A percentile compares a stretch with the other conserved stretches of the same genome.
Evolutionary conservation across 78 protist species (phyloP).

Genomic region (Paratrimastix pyriformis): DNA sequence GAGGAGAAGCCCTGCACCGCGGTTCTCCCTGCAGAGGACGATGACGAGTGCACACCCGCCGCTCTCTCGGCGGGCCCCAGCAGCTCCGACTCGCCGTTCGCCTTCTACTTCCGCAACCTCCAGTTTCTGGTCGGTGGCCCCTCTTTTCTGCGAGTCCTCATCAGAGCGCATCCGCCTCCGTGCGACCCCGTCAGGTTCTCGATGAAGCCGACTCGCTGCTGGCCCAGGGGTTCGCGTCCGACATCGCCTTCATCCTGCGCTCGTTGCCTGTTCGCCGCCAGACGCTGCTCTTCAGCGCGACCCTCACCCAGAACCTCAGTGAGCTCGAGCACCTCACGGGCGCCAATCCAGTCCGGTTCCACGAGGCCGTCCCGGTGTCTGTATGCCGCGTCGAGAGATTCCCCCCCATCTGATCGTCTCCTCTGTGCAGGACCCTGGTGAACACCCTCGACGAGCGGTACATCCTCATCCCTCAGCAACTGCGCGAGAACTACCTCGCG

Average conservation of each 20-base stretch:
- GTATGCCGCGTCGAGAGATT: not conserved
- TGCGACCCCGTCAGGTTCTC: too few species aligned
- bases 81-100: too few species aligned
- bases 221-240: not conserved
- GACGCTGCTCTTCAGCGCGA: constrained; percentile 25
- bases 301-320: too few species aligned
- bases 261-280: not conserved
- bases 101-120: not conserved
- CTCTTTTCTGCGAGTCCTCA: too few species aligned
- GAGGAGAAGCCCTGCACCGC: too few species aligned
- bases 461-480: not conserved
- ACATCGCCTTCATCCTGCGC: not conserved
- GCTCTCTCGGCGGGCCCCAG: too few species aligned
- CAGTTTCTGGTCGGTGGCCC: too few species aligned
- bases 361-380: not conserved
- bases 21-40: too few species aligned
- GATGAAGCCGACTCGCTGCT: constrained; percentile 35
- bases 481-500: not conserved
- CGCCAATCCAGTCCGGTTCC: too few species aligned
- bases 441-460: constrained; percentile 5
- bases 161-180: too few species aligned
- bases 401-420: not conserved
- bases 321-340: not conserved
- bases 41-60: too few species aligned
- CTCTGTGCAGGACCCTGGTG: not conserved